Evolutionary conservation across 768 basidiomycete species (phyloP).

Genomic region (Strobilomyces echinocephalus): DNA sequence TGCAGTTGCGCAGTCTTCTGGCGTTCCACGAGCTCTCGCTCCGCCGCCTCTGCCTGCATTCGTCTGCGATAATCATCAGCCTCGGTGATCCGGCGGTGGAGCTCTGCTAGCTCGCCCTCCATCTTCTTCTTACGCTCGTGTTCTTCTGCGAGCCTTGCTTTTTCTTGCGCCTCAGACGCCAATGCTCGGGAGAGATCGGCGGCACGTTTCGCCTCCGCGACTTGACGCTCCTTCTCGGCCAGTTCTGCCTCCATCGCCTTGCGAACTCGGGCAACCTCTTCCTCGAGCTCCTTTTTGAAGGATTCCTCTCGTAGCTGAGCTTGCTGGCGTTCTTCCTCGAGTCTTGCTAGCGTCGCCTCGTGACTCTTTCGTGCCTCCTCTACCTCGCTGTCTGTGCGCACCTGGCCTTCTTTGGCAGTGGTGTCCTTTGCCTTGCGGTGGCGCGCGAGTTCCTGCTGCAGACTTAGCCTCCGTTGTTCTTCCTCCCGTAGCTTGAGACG

Average conservation of each 20-base stretch:
- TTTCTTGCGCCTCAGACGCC: slow-evolving; percentile 29
- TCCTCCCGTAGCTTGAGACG: slow-evolving; percentile 27
- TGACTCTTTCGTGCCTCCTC: slow-evolving; percentile 13
- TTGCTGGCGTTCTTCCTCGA: slow-evolving; percentile 27
- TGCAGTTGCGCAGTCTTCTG: slow-evolving; percentile 27
- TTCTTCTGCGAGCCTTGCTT: slow-evolving; percentile 27
- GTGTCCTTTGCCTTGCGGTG: slow-evolving; percentile 18
- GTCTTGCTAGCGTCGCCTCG: slow-evolving; percentile 19
- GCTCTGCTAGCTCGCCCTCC: slow-evolving; percentile 24
- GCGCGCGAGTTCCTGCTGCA: slow-evolving; percentile 27
- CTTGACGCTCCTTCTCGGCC: slow-evolving; percentile 20
- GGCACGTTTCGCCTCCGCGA: slow-evolving; percentile 24
- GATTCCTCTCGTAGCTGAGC: slow-evolving; percentile 21
- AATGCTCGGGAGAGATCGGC: slow-evolving; percentile 25
- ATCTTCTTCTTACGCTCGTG: slow-evolving; percentile 26
- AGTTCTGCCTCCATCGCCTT: slow-evolving; percentile 20
- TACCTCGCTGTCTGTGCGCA: slow-evolving; percentile 18
- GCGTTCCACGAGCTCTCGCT: slow-evolving; percentile 26
- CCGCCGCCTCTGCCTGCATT: slow-evolving; percentile 25
- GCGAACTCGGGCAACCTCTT: slow-evolving; percentile 25
- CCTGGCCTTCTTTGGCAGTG: slow-evolving; percentile 14
- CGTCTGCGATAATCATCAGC: slow-evolving; percentile 26
- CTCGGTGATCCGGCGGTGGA: slow-evolving; percentile 24
- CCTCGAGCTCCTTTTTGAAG: slow-evolving; percentile 24
- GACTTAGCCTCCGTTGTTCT: slow-evolving; percentile 20